phyloP scores from a whole-genome alignment of 441 rosid genomes.

The Populus tomentosa region DNA sequence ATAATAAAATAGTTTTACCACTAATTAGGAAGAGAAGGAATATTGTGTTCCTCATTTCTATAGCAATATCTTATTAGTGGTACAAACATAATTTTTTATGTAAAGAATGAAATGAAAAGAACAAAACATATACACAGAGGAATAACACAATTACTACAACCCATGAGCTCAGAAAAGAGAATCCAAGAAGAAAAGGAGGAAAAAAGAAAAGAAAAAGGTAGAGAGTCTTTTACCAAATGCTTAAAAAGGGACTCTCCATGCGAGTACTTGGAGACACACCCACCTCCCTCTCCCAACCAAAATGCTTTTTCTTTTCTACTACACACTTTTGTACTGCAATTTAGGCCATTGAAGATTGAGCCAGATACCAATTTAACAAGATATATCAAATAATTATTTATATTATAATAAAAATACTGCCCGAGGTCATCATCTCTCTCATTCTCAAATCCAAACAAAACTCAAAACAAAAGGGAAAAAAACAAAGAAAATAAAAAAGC shows the following conservation, averaged over 20 bases:
- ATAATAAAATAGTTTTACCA: background rate
- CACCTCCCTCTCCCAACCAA: slow-evolving; percentile 24
- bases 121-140: background rate
- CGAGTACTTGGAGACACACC: background rate
- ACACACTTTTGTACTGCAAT: slow-evolving; percentile 10
- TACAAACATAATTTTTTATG: background rate
- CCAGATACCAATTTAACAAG: slow-evolving; percentile 21
- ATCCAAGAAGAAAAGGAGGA: slow-evolving; percentile 22
- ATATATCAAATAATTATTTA: background rate
- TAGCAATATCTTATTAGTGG: slow-evolving; percentile 5
- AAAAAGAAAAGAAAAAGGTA: background rate
- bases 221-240: slow-evolving; percentile 11
- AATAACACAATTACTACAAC: background rate
- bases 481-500: slow-evolving; percentile 1
- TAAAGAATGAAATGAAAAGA: background rate
- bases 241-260: background rate
- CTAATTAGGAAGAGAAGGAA: background rate
- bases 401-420: background rate
- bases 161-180: slow-evolving; percentile 17
- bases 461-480: slow-evolving; percentile 23
- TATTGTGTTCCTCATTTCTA: slow-evolving; percentile 2
- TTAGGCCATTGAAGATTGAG: slow-evolving; percentile 26
- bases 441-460: slow-evolving; percentile 22
- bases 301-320: slow-evolving; percentile 19
- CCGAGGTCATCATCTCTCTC: background rate